These are phyloP conservation scores for Ophiostoma piceae DNA, from an alignment of 2,329 filamentous ascomycete species.

Conservation along the genomic window DNA sequence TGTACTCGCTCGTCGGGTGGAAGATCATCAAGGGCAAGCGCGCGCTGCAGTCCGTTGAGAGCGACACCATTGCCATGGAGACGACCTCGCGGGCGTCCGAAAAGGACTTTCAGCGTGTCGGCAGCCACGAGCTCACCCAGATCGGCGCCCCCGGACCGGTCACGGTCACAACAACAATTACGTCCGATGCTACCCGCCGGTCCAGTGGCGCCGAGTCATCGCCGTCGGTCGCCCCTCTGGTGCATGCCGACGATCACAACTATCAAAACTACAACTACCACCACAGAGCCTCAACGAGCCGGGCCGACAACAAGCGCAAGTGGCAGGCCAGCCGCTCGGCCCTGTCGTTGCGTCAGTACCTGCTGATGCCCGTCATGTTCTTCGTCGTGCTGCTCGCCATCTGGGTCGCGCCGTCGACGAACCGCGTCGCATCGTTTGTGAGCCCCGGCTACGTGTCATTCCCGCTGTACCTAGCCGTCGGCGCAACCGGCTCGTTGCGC, in stretches of 20 bases:
- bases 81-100: background rate
- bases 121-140: background rate
- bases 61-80: slow-evolving; percentile 32
- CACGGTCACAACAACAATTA: background rate
- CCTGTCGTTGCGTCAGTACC: slow-evolving; percentile 37
- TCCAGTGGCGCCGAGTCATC: slow-evolving; percentile 11
- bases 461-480: slow-evolving; percentile 34
- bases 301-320: background rate
- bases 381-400: slow-evolving; percentile 35
- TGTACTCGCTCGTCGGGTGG: slow-evolving; percentile 44
- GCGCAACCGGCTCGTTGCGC: slow-evolving; percentile 34
- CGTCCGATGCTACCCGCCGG: background rate
- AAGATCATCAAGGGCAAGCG: slow-evolving; percentile 34
- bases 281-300: background rate
- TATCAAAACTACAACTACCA: too few relatives aligned
- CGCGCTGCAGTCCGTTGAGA: slow-evolving; percentile 32
- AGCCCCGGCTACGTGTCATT: slow-evolving; percentile 31
- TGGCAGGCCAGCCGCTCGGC: slow-evolving; percentile 30
- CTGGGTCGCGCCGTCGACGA: slow-evolving; percentile 37
- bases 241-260: background rate
- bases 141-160: background rate
- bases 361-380: slow-evolving; percentile 38
- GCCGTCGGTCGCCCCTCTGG: slow-evolving; percentile 18
- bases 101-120: slow-evolving; percentile 10
- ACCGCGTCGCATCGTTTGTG: slow-evolving; percentile 35